phyloP scores from a whole-genome alignment of 164 flowering plant species.

The Buxus sempervirens region DNA sequence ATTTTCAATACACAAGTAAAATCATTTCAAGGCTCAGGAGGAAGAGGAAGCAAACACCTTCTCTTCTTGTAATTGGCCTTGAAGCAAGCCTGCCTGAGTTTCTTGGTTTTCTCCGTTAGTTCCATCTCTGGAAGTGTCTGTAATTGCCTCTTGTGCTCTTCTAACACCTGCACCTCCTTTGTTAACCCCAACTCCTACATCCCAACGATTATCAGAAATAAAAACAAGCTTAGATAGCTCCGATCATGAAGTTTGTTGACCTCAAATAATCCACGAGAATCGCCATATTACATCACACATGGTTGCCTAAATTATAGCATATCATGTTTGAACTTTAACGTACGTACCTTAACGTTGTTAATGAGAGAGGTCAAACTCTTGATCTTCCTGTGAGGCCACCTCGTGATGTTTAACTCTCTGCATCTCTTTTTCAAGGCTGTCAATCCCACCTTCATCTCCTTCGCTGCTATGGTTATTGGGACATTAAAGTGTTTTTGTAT shows the following conservation, averaged over 20 bases:
- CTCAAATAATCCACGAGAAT: no score
- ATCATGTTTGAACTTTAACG: background rate
- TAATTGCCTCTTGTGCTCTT: slow-evolving; percentile 40
- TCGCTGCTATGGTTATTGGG: slow-evolving; percentile 58
- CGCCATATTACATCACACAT: no score
- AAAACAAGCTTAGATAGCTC: background rate
- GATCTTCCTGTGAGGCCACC: slow-evolving; percentile 70
- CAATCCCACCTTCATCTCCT: slow-evolving; percentile 47
- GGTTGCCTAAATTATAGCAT: no score
- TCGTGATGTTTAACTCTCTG: slow-evolving; percentile 46
- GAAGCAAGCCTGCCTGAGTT: slow-evolving; percentile 62
- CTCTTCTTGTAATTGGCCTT: slow-evolving; percentile 67
- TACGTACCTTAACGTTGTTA: slow-evolving; percentile 47
- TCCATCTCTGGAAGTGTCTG: slow-evolving; percentile 46
- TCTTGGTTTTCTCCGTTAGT: slow-evolving; percentile 44
- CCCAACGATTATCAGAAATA: background rate
- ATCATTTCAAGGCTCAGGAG: no score
- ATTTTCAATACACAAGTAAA: no score
- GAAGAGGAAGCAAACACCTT: slow-evolving; percentile 21
- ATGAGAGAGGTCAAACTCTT: slow-evolving; percentile 58
- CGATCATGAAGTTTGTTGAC: background rate
- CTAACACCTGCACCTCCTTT: slow-evolving; percentile 37
- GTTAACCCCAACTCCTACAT: slow-evolving; percentile 42
- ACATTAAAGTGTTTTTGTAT: slow-evolving; percentile 48
- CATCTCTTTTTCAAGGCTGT: slow-evolving; percentile 64